Conservation (phyloP, 768 basidiomycete genomes). For the Paxillus ammoniavirescens region DNA sequence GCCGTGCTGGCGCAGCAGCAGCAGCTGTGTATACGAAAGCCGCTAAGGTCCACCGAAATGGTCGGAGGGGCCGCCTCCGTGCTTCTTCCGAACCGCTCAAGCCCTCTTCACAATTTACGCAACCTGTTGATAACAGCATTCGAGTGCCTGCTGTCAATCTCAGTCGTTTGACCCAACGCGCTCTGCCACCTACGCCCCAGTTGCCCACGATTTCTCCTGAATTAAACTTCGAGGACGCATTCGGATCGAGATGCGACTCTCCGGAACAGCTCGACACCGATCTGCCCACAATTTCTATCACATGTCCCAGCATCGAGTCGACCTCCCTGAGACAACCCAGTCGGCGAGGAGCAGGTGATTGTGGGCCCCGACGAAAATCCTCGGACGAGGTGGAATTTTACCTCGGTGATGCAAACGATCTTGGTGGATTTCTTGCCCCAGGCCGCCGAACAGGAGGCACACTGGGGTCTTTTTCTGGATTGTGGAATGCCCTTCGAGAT, state of each 20-base stretch:
- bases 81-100: background rate
- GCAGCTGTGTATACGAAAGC: background rate
- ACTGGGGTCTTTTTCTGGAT: background rate
- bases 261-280: constrained; percentile 14
- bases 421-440: background rate
- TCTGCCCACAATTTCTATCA: background rate
- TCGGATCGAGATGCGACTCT: constrained; percentile 22
- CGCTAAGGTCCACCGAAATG: background rate
- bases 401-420: too few species aligned
- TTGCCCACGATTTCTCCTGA: background rate
- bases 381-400: background rate
- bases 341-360: background rate
- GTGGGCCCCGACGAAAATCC: background rate
- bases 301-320: background rate
- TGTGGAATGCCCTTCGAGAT: constrained; percentile 3
- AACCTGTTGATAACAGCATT: background rate
- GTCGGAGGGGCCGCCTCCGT: background rate
- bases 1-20: background rate
- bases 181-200: background rate
- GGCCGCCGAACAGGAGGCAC: background rate
- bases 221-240: background rate
- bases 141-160: background rate
- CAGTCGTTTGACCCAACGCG: background rate
- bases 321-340: background rate
- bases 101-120: background rate